phyloP scores from a whole-genome alignment of 2,329 filamentous ascomycete genomes.

The Hypoxylon sp. region DNA sequence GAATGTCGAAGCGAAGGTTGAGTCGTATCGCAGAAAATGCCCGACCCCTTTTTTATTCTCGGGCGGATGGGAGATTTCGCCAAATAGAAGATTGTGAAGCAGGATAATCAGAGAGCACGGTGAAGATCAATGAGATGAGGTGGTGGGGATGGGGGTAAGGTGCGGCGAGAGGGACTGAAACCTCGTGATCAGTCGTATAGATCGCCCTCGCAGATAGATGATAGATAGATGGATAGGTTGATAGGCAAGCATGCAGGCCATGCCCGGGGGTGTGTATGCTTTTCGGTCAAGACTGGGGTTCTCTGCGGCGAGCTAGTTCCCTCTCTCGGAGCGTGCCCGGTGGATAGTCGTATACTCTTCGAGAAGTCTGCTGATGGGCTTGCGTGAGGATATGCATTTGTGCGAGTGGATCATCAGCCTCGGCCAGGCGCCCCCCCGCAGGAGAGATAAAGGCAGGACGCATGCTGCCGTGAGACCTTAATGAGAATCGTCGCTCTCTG shows the following conservation, averaged over 20 bases:
- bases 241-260: neutral
- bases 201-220: neutral
- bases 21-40: too few species aligned
- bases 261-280: slow-evolving; percentile 10
- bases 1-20: neutral
- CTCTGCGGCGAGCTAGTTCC: slow-evolving; percentile 12
- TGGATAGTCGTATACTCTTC: slow-evolving; percentile 7
- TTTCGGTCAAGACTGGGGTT: slow-evolving; percentile 30
- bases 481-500: neutral
- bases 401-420: slow-evolving; percentile 20
- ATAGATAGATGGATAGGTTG: neutral
- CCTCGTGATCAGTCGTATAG: neutral
- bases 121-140: neutral
- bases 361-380: slow-evolving; percentile 21
- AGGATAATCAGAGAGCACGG: neutral
- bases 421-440: neutral
- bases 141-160: neutral
- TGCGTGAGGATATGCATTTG: slow-evolving; percentile 11
- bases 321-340: neutral
- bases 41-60: too few species aligned
- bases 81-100: neutral
- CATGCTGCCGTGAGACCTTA: slow-evolving; percentile 23
- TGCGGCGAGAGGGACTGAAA: neutral
- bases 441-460: neutral
- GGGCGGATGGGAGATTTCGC: too few species aligned